These are phyloP conservation scores for Hypoxylon fragiforme DNA, from an alignment of 495 filamentous ascomycete species.

Conservation along the genomic window DNA sequence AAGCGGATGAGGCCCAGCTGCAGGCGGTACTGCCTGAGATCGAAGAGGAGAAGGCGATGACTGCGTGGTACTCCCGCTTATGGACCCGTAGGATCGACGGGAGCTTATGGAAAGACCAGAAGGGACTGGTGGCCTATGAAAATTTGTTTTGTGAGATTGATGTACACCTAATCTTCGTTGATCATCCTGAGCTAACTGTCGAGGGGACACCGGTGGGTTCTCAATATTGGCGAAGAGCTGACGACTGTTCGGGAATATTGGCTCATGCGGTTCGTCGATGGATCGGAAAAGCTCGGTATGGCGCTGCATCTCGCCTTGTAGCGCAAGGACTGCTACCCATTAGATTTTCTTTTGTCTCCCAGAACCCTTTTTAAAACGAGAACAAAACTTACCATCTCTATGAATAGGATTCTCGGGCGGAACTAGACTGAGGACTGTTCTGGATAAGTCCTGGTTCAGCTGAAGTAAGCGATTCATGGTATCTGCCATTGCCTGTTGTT, in stretches of 20 bases:
- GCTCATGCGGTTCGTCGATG: constrained; percentile 75
- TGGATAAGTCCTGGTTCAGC: constrained; percentile 75
- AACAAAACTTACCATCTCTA: constrained; percentile 65
- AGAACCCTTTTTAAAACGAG: too few relatives aligned
- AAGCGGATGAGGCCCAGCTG: constrained; percentile 74
- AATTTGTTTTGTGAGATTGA: constrained; percentile 49
- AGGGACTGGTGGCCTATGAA: constrained; percentile 76
- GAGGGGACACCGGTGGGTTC: constrained; percentile 85
- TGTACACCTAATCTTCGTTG: constrained; percentile 64
- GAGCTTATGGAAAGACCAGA: constrained; percentile 77
- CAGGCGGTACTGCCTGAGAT: constrained; percentile 67
- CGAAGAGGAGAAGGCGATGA: constrained; percentile 74
- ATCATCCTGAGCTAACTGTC: constrained; percentile 86
- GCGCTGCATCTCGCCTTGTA: constrained; percentile 84
- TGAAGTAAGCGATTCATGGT: constrained; percentile 70
- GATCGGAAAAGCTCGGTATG: constrained; percentile 73
- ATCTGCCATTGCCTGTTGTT: constrained; percentile 81
- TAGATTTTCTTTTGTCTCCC: too few relatives aligned
- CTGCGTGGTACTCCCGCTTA: constrained; percentile 62
- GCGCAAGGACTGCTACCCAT: constrained; percentile 62
- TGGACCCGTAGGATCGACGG: constrained; percentile 78
- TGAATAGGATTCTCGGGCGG: constrained; percentile 65
- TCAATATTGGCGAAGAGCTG: constrained; percentile 78
- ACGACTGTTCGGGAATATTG: constrained; percentile 72
- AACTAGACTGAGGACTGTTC: constrained; percentile 68